phyloP scores from a whole-genome alignment of 2,329 filamentous ascomycete genomes.

The Sporothrix variecibatus region DNA sequence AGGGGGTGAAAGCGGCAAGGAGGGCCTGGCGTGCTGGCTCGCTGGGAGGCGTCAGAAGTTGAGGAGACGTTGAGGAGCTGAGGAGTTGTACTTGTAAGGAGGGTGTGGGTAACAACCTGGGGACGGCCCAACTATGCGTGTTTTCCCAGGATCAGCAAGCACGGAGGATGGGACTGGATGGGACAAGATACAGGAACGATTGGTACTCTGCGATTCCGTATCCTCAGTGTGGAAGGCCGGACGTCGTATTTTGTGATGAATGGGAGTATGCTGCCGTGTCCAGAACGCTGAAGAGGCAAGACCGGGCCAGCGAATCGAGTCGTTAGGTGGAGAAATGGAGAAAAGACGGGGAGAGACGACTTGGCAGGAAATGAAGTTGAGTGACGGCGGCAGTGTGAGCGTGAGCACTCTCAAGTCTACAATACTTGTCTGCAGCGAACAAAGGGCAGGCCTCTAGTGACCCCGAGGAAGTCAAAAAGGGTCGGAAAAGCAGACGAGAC shows the following conservation, averaged over 20 bases:
- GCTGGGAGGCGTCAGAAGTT: neutral
- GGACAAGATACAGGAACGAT: constrained; percentile 9
- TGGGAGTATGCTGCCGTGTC: neutral
- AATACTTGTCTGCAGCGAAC: neutral
- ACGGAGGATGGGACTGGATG: constrained; percentile 2
- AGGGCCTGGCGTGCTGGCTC: neutral
- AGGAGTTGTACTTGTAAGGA: neutral
- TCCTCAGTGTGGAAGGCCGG: neutral
- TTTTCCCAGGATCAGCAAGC: neutral
- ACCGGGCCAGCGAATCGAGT: neutral
- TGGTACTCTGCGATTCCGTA: neutral
- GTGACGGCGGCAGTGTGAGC: neutral
- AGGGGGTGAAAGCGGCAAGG: neutral
- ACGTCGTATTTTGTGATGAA: constrained; percentile 2
- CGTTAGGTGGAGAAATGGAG: constrained; percentile 11
- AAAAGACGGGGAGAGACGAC: neutral
- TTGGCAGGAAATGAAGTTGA: neutral
- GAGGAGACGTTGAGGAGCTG: neutral
- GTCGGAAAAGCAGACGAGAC: constrained; percentile 2
- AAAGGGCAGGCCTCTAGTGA: neutral
- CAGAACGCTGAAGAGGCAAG: neutral
- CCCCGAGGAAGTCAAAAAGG: neutral
- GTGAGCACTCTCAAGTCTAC: neutral
- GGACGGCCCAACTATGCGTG: neutral
- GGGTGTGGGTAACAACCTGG: neutral